Evolutionary conservation across 768 basidiomycete genomes (phyloP).

Genomic region (Calocybe cyanea): DNA sequence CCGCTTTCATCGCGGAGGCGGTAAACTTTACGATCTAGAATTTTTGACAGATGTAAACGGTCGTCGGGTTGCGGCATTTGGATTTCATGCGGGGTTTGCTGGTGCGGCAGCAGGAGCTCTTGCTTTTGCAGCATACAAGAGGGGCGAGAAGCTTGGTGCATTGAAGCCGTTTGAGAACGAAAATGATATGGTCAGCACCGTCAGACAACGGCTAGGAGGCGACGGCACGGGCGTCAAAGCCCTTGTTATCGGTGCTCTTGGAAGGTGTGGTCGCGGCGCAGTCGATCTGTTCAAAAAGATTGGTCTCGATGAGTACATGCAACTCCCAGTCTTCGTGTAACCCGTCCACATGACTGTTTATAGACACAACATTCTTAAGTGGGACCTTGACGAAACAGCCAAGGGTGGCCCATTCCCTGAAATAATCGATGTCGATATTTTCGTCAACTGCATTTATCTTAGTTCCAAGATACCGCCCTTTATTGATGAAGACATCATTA

Average conservation of each 20-base stretch:
- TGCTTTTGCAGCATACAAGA: slow-evolving; percentile 65
- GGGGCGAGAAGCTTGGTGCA: slow-evolving; percentile 56
- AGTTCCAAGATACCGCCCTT: slow-evolving; percentile 84
- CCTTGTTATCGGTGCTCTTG: slow-evolving; percentile 94
- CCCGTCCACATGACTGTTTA: slow-evolving; percentile 1
- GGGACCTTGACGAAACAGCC: slow-evolving; percentile 96
- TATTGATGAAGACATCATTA: slow-evolving; percentile 65
- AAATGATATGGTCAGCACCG: slow-evolving; percentile 71
- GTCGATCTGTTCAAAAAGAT: slow-evolving; percentile 95
- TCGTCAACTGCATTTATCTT: slow-evolving; percentile 99
- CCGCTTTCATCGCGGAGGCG: slow-evolving; percentile 80
- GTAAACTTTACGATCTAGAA: slow-evolving; percentile 92
- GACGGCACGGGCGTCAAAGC: slow-evolving; percentile 75
- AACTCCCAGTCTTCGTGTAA: neutral
- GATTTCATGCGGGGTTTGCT: slow-evolving; percentile 98
- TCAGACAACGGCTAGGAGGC: slow-evolving; percentile 62
- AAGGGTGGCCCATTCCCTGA: slow-evolving; percentile 96
- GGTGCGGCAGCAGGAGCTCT: slow-evolving; percentile 91
- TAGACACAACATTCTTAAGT: slow-evolving; percentile 92
- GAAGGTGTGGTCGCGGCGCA: slow-evolving; percentile 91
- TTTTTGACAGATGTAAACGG: slow-evolving; percentile 84
- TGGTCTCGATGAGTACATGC: slow-evolving; percentile 85
- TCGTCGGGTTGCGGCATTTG: slow-evolving; percentile 94
- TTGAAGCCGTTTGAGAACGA: slow-evolving; percentile 86
- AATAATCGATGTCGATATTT: slow-evolving; percentile 94